Evolutionary conservation across 257 asterid species (phyloP).

Genomic region (Cinchona pubescens): DNA sequence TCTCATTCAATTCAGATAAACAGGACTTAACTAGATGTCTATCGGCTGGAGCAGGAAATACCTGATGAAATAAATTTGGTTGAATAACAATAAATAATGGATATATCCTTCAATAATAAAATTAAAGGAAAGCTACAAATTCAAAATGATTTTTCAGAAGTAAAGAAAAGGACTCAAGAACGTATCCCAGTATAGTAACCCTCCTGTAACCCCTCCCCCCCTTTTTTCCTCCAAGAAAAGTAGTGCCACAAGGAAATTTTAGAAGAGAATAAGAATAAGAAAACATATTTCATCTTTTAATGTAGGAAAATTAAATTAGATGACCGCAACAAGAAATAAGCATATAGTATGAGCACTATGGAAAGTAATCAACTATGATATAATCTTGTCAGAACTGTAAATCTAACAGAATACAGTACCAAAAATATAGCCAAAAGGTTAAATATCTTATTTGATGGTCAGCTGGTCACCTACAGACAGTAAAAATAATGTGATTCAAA

Average conservation of each 20-base stretch:
- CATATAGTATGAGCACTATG: neutral
- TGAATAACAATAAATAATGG: neutral
- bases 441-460: neutral
- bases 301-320: neutral
- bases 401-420: neutral
- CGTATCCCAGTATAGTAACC: no score
- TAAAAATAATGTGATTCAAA: neutral
- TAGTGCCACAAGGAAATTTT: neutral
- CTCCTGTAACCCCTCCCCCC: no score
- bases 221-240: no score
- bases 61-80: conserved; percentile 40
- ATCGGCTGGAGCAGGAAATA: conserved; percentile 74
- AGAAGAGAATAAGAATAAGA: neutral
- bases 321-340: neutral
- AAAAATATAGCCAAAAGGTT: neutral
- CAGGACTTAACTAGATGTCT: conserved; percentile 85
- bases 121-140: neutral
- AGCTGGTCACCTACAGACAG: neutral
- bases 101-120: neutral
- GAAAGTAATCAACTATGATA: neutral
- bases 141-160: no score
- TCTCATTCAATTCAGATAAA: conserved; percentile 82
- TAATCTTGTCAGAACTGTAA: neutral
- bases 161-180: no score
- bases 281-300: neutral